These are phyloP conservation scores for Brassica rapa DNA, from an alignment of 345 rosid species.

Conservation along the genomic window DNA sequence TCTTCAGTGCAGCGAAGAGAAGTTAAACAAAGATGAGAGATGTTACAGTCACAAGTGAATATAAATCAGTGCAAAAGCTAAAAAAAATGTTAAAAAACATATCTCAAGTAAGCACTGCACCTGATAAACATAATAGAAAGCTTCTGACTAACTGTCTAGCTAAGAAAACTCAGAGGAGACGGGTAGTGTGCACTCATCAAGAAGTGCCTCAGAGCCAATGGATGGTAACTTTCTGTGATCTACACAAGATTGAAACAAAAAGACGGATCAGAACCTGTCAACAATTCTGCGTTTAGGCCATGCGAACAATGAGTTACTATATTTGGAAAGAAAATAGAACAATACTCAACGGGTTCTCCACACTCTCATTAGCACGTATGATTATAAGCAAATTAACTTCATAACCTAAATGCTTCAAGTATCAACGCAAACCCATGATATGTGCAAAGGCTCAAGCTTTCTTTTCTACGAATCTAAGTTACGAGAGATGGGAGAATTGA, in stretches of 20 bases:
- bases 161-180: constrained; percentile 75
- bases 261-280: background rate
- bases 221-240: constrained; percentile 73
- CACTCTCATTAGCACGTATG: constrained; percentile 60
- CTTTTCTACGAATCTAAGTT: background rate
- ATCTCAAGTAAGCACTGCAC: constrained; percentile 38
- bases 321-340: no score
- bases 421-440: background rate
- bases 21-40: background rate
- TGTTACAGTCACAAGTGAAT: background rate
- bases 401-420: constrained; percentile 62
- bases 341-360: constrained; percentile 49
- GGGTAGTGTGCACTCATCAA: constrained; percentile 81
- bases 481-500: background rate
- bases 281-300: background rate
- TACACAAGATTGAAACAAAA: constrained; percentile 31
- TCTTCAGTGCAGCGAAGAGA: constrained; percentile 22
- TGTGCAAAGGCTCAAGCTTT: background rate
- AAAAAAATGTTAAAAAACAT: no score
- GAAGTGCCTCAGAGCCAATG: constrained; percentile 78
- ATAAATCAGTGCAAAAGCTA: background rate
- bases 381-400: constrained; percentile 81
- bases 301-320: background rate
- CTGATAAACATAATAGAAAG: constrained; percentile 79
- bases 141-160: constrained; percentile 72